A percentile compares a stretch with the other conserved stretches of the same genome.
These are phyloP conservation scores for Fusarium zealandicum DNA, from an alignment of 2,329 filamentous ascomycete species.

Conservation along the genomic window DNA sequence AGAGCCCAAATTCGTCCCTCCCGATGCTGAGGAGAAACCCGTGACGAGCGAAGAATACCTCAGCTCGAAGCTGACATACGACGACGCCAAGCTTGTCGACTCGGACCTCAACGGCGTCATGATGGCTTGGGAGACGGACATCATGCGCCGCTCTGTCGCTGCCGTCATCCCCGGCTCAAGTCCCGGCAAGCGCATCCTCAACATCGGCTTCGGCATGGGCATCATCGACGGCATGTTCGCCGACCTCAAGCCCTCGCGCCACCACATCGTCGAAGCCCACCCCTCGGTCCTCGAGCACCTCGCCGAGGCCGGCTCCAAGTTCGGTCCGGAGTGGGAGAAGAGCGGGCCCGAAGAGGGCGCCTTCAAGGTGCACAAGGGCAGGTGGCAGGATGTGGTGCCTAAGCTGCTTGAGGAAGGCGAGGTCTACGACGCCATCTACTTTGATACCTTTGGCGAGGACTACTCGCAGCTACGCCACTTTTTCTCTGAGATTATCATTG, in stretches of 20 bases:
- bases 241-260: constrained; percentile 68
- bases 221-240: constrained; percentile 84
- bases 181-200: constrained; percentile 73
- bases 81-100: constrained; percentile 73
- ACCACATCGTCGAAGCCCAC: constrained; percentile 90
- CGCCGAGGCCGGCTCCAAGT: constrained; percentile 54
- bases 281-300: constrained; percentile 76
- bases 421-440: constrained; percentile 89
- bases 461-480: constrained; percentile 86
- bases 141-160: constrained; percentile 81
- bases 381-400: constrained; percentile 83
- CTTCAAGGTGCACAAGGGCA: constrained; percentile 71
- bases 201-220: constrained; percentile 91
- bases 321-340: constrained; percentile 63
- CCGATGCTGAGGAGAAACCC: constrained; percentile 50
- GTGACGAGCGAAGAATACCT: constrained; percentile 75
- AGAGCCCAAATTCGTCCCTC: constrained; percentile 45
- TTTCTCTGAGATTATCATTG: constrained; percentile 87
- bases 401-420: constrained; percentile 71
- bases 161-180: constrained; percentile 60
- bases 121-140: constrained; percentile 91
- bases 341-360: constrained; percentile 68
- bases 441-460: constrained; percentile 96
- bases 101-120: constrained; percentile 83
- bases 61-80: constrained; percentile 69